phyloP scores from a whole-genome alignment of 345 rosid species.

The Leavenworthia alabamica region DNA sequence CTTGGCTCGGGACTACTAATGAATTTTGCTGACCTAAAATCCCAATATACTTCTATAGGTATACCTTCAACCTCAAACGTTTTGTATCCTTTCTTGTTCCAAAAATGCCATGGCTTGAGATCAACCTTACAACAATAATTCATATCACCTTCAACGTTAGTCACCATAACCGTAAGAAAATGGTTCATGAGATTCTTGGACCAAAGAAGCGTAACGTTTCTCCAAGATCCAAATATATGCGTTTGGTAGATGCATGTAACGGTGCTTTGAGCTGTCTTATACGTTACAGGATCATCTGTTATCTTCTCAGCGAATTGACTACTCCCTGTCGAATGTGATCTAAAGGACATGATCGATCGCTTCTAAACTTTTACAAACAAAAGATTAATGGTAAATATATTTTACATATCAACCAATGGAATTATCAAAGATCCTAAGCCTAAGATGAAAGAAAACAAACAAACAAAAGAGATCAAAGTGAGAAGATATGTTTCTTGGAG shows the following conservation, averaged over 20 bases:
- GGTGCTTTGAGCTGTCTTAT: slow-evolving; percentile 59
- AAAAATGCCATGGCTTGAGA: slow-evolving; percentile 84
- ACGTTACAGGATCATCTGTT: slow-evolving; percentile 48
- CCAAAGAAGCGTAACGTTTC: slow-evolving; percentile 62
- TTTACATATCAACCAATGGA: slow-evolving; percentile 18
- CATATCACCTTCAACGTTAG: slow-evolving; percentile 48
- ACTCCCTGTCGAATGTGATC: slow-evolving; percentile 17
- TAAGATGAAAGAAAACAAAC: not conserved
- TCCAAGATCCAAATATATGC: slow-evolving; percentile 50
- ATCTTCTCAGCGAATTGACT: slow-evolving; percentile 42
- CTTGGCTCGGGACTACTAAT: slow-evolving; percentile 68
- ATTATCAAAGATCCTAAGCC: not conserved
- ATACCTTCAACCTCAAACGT: slow-evolving; percentile 55
- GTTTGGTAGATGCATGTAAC: slow-evolving; percentile 66
- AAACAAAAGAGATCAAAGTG: slow-evolving; percentile 8
- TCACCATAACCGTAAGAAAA: slow-evolving; percentile 48
- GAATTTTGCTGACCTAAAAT: slow-evolving; percentile 78
- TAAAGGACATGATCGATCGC: slow-evolving; percentile 28
- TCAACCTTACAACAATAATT: slow-evolving; percentile 58
- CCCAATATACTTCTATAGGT: slow-evolving; percentile 63
- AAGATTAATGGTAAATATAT: not conserved
- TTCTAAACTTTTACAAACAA: not conserved
- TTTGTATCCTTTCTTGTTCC: slow-evolving; percentile 79
- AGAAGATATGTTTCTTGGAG: slow-evolving; percentile 2
- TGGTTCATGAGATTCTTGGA: slow-evolving; percentile 71